Evolutionary conservation across 2,329 filamentous ascomycete genomes (phyloP), one percentile per base, ranked within the genome.

Genomic region (Xylaria sp.): DNA sequence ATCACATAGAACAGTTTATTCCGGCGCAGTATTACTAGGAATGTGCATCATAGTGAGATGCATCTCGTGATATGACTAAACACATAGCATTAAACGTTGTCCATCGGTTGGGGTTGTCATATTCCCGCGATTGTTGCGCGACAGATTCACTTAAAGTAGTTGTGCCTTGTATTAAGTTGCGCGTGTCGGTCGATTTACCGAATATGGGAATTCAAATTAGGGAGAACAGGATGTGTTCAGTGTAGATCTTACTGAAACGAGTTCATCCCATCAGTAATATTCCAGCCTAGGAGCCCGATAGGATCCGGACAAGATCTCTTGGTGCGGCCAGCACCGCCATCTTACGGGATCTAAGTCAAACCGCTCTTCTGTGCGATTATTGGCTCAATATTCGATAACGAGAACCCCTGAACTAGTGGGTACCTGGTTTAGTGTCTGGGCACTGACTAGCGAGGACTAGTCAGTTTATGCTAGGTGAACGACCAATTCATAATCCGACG

Each of bases 401-500:
- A 68, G 46, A 49, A 62, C 66, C 66, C 66, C 63, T 68, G 63
- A 59, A 58, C n/a, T 60, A 5, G 58, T 59, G 36, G 58, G 40
- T 31, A 28, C 11, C 6, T 20, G 42, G 26, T 53, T 65, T 65
- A 65, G 65, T 60, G 61, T 26, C 57, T 65, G 51, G 49, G 62
- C 57, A 36, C 17, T 31, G 26, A 15, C 46, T 31, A 20, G 38
- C 6, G 5, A 28, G 4, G 28, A 28, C 28, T 28, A 28, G 4
- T 6, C 4, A 28, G 28, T 28, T 28, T 28, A 28, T 23, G 23
- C 23, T 23, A 23, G 23, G 17, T 17, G 13, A 61, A 31, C n/a
- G 20, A 20, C 40, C n/a, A 48, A 54, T 36, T 59, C 57, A 36
- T 36, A 15, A 51, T 58, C 57, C 66, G 57, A 65, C 20, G 42